A percentile compares a stretch with the other conserved stretches of the same genome.
These are phyloP conservation scores for Trypanosoma cruzi DNA, from an alignment of 208 protist genomes.

Conservation along the genomic window DNA sequence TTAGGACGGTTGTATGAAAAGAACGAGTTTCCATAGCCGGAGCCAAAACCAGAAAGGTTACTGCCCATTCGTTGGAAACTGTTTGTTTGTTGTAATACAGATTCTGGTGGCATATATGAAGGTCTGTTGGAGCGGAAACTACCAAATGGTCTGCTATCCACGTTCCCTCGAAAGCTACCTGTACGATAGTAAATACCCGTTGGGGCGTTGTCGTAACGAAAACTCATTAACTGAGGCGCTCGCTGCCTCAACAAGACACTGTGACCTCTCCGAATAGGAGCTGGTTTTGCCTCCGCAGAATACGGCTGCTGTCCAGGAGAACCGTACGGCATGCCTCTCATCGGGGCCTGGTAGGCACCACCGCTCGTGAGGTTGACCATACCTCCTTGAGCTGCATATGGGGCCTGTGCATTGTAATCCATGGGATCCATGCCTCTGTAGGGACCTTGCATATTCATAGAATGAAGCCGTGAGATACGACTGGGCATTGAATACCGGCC, in stretches of 20 bases:
- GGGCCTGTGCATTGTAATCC: background rate
- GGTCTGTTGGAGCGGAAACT: background rate
- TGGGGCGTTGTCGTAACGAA: background rate
- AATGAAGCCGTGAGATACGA: background rate
- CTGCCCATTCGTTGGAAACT: background rate
- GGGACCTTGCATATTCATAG: background rate
- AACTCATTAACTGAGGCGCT: background rate
- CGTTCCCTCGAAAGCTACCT: background rate
- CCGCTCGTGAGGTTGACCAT: background rate
- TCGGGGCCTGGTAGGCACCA: background rate
- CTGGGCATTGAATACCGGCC: background rate
- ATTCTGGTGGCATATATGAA: background rate
- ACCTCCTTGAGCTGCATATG: background rate
- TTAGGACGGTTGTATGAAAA: background rate
- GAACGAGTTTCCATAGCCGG: background rate
- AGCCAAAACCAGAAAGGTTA: background rate
- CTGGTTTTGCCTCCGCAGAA: background rate
- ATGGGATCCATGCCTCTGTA: background rate
- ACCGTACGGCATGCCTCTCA: background rate
- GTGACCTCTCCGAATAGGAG: background rate
- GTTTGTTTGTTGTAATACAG: background rate
- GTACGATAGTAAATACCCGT: background rate
- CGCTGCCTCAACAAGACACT: background rate
- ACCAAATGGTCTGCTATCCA: background rate
- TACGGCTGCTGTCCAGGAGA: background rate